These are phyloP conservation scores for Globisporangium cylindrosporum DNA, from an alignment of 352 stramenopile species.

Conservation along the genomic window DNA sequence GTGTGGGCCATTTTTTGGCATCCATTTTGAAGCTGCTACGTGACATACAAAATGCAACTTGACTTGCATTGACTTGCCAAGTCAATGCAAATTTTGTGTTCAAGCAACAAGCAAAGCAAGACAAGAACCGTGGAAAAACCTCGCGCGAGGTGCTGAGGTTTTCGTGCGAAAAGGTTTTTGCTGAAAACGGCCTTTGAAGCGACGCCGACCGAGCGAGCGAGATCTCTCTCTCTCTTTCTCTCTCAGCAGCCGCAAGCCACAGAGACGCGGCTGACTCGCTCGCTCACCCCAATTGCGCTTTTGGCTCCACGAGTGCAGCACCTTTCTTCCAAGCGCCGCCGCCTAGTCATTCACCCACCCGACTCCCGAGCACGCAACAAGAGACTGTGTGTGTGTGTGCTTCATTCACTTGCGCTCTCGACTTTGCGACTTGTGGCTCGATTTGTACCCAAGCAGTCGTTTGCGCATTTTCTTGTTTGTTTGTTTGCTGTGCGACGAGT, in stretches of 20 bases:
- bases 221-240: not conserved
- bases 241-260: not conserved
- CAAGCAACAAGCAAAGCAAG: not conserved
- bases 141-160: not conserved
- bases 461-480: not conserved
- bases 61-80: not conserved
- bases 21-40: not conserved
- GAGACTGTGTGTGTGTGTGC: not conserved
- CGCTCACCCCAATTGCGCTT: constrained; percentile 11
- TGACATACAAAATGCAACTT: no score
- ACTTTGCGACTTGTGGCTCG: not conserved
- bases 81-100: not conserved
- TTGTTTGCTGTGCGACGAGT: constrained; percentile 6
- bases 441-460: constrained; percentile 2
- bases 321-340: not conserved
- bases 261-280: not conserved
- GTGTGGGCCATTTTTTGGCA: not conserved
- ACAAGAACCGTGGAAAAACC: constrained; percentile 5
- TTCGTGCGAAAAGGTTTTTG: not conserved
- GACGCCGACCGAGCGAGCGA: not conserved
- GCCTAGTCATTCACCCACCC: not conserved
- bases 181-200: constrained; percentile 8
- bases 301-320: constrained; percentile 12
- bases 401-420: not conserved
- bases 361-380: not conserved